Percentiles rank a stretch among this genome's conserved stretches.
Conservation (phyloP, 2,329 filamentous ascomycete species). For the Clarireedia hainanense region DNA sequence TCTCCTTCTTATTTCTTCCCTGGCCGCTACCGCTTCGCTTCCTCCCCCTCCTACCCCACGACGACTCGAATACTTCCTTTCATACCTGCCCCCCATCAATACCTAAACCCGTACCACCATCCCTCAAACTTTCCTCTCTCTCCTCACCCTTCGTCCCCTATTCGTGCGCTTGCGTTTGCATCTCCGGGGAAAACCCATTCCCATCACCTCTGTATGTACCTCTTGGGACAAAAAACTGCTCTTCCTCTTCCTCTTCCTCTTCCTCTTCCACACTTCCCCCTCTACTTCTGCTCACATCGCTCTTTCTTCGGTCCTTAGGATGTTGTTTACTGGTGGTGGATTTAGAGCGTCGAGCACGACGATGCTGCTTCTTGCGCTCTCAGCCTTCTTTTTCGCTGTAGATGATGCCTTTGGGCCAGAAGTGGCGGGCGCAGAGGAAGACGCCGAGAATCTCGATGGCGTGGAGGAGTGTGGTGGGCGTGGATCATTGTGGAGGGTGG, state of each 20-base stretch:
- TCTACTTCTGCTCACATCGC: slow-evolving; percentile 4
- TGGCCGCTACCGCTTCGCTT: background rate
- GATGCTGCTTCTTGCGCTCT: slow-evolving; percentile 13
- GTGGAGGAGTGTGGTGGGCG: background rate
- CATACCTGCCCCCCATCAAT: too few species aligned
- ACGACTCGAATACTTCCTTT: too few species aligned
- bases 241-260: background rate
- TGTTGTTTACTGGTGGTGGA: slow-evolving; percentile 1
- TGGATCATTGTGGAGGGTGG: background rate
- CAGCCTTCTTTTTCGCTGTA: slow-evolving; percentile 22
- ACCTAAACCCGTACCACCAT: too few species aligned
- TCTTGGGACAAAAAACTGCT: background rate
- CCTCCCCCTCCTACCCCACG: background rate
- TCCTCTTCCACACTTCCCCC: background rate
- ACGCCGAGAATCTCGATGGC: slow-evolving; percentile 16
- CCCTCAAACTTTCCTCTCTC: background rate
- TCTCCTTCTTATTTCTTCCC: background rate
- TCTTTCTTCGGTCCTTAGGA: background rate
- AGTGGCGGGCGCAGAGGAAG: slow-evolving; percentile 21
- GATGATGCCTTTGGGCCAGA: slow-evolving; percentile 24
- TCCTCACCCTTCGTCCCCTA: background rate
- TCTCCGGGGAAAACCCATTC: too few species aligned
- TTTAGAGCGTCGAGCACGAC: too few species aligned
- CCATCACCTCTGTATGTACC: too few species aligned
- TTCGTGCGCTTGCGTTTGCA: background rate